Evolutionary conservation across 73 alveolate genomes (phyloP).

Genomic region (Tetrahymena elliotti): DNA sequence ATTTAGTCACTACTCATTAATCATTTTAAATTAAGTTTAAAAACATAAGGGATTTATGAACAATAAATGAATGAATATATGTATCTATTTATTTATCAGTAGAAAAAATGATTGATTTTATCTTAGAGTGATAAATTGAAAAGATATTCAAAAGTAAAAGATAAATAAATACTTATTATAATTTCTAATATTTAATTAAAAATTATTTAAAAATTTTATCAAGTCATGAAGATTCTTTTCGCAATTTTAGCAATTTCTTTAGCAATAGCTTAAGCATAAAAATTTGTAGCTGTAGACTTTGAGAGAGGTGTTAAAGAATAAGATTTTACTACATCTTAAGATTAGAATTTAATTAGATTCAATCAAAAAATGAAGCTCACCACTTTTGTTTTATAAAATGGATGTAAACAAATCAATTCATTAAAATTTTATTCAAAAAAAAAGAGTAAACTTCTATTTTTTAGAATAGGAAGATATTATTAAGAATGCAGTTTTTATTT

Average conservation of each 20-base stretch:
- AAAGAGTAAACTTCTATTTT: no score
- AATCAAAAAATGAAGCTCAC: neutral
- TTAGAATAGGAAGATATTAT: neutral
- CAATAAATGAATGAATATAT: no score
- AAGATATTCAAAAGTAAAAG: neutral
- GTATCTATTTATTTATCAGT: no score
- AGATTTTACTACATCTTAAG: neutral
- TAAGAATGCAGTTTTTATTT: neutral
- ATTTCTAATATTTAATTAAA: neutral
- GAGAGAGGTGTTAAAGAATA: neutral
- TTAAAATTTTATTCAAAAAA: neutral
- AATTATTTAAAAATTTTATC: neutral
- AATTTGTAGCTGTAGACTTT: neutral
- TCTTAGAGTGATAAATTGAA: neutral
- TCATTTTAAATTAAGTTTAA: no score
- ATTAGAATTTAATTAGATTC: neutral
- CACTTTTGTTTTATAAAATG: neutral
- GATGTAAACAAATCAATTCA: neutral
- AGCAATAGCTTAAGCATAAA: neutral
- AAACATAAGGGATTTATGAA: no score
- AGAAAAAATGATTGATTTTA: neutral
- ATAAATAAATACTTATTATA: neutral
- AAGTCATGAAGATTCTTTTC: neutral
- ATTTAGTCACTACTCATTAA: no score
- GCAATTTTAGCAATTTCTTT: neutral